These are phyloP conservation scores for Vitis hybrid DNA, from an alignment of 177 flowering plant species.

Conservation along the genomic window DNA sequence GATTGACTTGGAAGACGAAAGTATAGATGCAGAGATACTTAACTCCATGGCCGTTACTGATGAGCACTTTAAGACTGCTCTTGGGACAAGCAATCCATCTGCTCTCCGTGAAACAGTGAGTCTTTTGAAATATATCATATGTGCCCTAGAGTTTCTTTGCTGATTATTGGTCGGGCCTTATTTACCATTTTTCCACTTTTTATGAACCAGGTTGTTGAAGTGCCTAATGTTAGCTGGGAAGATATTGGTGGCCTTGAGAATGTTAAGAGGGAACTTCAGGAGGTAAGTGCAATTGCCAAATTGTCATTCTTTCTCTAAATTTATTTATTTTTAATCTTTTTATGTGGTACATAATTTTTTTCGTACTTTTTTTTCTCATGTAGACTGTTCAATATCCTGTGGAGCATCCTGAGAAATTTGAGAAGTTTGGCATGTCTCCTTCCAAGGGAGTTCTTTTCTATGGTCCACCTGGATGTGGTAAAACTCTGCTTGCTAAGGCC, in stretches of 20 bases:
- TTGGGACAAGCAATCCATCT: slow-evolving; percentile 89
- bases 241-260: slow-evolving; percentile 92
- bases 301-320: background rate
- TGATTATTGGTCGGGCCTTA: background rate
- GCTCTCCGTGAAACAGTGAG: slow-evolving; percentile 88
- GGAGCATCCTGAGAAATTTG: slow-evolving; percentile 94
- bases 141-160: background rate
- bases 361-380: background rate
- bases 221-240: slow-evolving; percentile 85
- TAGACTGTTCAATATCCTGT: slow-evolving; percentile 95
- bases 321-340: background rate
- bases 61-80: slow-evolving; percentile 90
- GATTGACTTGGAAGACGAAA: slow-evolving; percentile 85
- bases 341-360: background rate
- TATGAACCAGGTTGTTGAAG: slow-evolving; percentile 75
- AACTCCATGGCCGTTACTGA: slow-evolving; percentile 88
- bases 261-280: slow-evolving; percentile 93
- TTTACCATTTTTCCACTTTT: background rate
- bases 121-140: background rate
- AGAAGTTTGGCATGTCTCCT: slow-evolving; percentile 94
- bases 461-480: slow-evolving; percentile 93
- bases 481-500: slow-evolving; percentile 86
- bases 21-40: slow-evolving; percentile 85
- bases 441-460: slow-evolving; percentile 91
- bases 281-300: slow-evolving; percentile 40